phyloP scores from a whole-genome alignment of 495 filamentous ascomycete genomes.

The Neurospora tetraspora region DNA sequence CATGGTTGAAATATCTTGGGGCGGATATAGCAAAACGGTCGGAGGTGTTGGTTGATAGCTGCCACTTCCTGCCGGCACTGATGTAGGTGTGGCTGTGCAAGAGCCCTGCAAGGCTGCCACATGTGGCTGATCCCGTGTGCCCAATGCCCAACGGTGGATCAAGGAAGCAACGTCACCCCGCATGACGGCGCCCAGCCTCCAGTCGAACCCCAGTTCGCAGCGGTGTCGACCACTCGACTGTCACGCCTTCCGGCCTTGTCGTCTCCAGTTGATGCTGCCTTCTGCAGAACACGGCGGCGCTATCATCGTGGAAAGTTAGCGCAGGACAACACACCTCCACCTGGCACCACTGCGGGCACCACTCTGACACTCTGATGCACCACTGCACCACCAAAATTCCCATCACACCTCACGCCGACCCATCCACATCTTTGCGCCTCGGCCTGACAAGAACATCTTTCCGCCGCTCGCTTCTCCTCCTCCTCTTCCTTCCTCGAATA shows the following conservation, averaged over 20 bases:
- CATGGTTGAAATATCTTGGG: background rate
- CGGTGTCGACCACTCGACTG: background rate
- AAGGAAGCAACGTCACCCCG: background rate
- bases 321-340: background rate
- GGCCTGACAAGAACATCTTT: background rate
- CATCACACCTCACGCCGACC: background rate
- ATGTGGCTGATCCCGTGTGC: background rate
- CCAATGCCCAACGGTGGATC: background rate
- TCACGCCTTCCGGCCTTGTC: background rate
- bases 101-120: background rate
- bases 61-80: background rate
- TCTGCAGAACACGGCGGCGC: background rate
- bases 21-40: background rate
- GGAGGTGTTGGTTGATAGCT: background rate
- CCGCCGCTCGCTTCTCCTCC: background rate
- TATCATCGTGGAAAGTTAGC: background rate
- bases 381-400: background rate
- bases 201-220: background rate
- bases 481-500: background rate
- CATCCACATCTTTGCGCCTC: background rate
- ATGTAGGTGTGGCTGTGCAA: background rate
- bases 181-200: background rate
- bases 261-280: background rate
- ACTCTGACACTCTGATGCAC: background rate
- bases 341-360: background rate